Percentiles rank a stretch among this genome's conserved stretches.
Evolutionary conservation across 257 asterid species (phyloP).

Genomic region (Solanum ossicruentum): DNA sequence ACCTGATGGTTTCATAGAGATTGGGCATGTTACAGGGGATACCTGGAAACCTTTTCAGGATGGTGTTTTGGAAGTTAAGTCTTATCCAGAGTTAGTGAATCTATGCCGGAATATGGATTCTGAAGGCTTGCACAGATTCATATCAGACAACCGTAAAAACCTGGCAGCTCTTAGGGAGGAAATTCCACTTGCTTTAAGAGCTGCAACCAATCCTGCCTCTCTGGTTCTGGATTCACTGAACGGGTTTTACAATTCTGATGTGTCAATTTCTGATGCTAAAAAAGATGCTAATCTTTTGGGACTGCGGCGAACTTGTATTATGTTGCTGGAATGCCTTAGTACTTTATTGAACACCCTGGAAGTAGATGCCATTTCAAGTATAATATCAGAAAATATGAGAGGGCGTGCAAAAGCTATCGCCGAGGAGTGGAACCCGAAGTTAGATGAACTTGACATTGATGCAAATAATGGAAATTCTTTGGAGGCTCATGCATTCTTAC

Average conservation of each 20-base stretch:
- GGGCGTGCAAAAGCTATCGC: conserved; percentile 81
- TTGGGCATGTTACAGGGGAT: conserved; percentile 15
- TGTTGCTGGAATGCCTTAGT: conserved; percentile 96
- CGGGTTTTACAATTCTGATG: conserved; percentile 60
- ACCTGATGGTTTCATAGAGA: conserved; percentile 15
- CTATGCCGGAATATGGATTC: conserved; percentile 81
- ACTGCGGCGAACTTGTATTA: conserved; percentile 84
- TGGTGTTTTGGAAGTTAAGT: conserved; percentile 37
- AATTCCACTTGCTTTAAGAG: conserved; percentile 67
- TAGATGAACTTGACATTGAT: conserved; percentile 83
- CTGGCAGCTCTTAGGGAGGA: conserved; percentile 78
- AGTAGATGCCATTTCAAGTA: conserved; percentile 17
- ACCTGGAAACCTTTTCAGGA: conserved; percentile 19
- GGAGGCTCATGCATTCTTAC: conserved; percentile 98
- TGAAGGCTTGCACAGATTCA: conserved; percentile 83
- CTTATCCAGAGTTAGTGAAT: conserved; percentile 70
- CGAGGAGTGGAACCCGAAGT: conserved; percentile 88
- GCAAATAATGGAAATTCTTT: conserved; percentile 91
- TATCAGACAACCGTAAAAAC: conserved; percentile 90
- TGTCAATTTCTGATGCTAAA: conserved; percentile 50
- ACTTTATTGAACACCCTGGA: conserved; percentile 33
- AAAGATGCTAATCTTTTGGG: conserved; percentile 81
- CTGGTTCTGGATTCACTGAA: conserved; percentile 75
- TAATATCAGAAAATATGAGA: conserved; percentile 47
- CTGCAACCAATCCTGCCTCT: conserved; percentile 74